These are phyloP conservation scores for Saturnispora serradocipensis DNA, from an alignment of 805 yeast species.

Conservation along the genomic window DNA sequence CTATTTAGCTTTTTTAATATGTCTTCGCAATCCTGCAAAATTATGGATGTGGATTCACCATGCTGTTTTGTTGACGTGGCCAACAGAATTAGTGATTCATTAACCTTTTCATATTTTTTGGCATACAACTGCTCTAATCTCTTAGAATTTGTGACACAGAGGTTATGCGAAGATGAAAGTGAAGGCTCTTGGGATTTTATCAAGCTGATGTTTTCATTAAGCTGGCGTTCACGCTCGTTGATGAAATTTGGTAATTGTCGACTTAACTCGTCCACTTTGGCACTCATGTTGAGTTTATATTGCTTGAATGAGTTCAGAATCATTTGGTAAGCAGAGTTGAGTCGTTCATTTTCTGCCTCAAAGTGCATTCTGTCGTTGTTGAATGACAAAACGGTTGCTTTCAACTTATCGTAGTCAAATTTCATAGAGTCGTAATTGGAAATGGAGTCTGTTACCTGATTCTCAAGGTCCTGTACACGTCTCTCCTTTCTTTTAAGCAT, in stretches of 20 bases:
- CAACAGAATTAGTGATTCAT: conserved; percentile 35
- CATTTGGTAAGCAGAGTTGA: conserved; percentile 52
- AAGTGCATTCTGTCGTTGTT: conserved; percentile 37
- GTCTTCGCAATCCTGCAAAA: conserved; percentile 39
- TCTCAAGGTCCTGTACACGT: conserved; percentile 57
- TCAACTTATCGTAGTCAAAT: conserved; percentile 41
- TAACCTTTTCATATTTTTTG: conserved; percentile 36
- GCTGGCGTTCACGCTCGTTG: conserved; percentile 26
- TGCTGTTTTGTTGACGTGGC: conserved; percentile 38
- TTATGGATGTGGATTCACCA: conserved; percentile 37
- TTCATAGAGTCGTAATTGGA: conserved; percentile 40
- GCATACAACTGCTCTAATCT: conserved; percentile 42
- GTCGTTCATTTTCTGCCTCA: conserved; percentile 44
- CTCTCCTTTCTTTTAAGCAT: conserved; percentile 63
- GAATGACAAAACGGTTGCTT: conserved; percentile 38
- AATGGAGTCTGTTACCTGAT: conserved; percentile 39
- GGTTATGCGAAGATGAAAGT: conserved; percentile 39
- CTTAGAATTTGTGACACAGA: conserved; percentile 37
- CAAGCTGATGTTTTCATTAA: conserved; percentile 29
- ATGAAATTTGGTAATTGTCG: conserved; percentile 31
- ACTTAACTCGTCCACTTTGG: conserved; percentile 34
- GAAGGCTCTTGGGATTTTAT: conserved; percentile 40
- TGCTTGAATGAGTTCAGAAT: conserved; percentile 41
- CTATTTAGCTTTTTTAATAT: conserved; percentile 30
- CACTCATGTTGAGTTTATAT: conserved; percentile 39